Base-by-base conservation (phyloP, 805 yeast genomes). In the Myxozyma neglecta region DNA sequence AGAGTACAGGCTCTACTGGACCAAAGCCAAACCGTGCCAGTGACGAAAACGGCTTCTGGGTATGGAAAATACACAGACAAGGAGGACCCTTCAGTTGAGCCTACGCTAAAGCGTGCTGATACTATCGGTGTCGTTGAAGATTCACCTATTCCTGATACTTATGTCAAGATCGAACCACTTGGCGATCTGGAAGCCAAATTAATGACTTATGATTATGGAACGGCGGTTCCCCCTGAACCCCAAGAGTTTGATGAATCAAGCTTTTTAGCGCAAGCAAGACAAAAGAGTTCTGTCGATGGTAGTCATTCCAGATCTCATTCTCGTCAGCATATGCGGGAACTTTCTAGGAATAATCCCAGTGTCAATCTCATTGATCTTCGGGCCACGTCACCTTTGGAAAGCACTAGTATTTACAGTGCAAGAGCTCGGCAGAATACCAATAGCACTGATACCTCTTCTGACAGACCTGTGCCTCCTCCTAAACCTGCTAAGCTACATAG, bases 1-100 rank as follows among this genome's bases (percentile, higher is more conserved):
- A 56, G 69, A 8, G 63, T 66, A n/a, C 69, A 66, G 39, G 13
- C 42, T 13, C 59, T 66, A 8, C 35, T 66, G 1, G 53, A 62
- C 7, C 66, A 67, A 24, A 45, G 59, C 18, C 67, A 65, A 49
- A 29, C 46, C 45, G 77, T 81, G 6, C 78, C 79, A 1, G 73
- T 78, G 0, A 68, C 73, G 11, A 84, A 81, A 66, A 82, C 90
- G 0, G 93, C 93, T 0, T 73, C 79, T 3, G 94, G 94, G 0
- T 88, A 88, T 71, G 94, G 94, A 1, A 82, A 83, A 69, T 87
- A 80, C 68, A 83, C 89, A 0, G 52, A 54, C 14, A 18, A 46
- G 13, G 57, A 53, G 13, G 48, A 34, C 1, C 20, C 40, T 2
- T 34, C 9, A 10, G 14, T 18, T 7, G 42, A 37, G 44, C 20